These are phyloP conservation scores for Leptographium wingfieldii DNA, from an alignment of 2,329 filamentous ascomycete species.

Conservation along the genomic window DNA sequence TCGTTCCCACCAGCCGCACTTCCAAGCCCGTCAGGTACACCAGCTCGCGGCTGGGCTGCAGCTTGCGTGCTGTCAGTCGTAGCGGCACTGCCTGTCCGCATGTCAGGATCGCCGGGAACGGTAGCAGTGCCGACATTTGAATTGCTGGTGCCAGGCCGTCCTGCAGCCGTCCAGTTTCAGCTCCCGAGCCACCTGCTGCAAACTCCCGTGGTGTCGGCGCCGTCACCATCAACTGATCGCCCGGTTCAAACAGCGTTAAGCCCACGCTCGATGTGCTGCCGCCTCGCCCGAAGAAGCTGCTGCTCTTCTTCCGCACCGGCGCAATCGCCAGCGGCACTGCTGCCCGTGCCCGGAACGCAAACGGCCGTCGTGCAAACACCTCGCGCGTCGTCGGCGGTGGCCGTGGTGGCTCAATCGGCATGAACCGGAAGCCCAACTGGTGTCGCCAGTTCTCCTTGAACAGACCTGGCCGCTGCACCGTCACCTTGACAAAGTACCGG, in stretches of 20 bases:
- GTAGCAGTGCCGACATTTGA: conserved; percentile 55
- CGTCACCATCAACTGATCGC: not conserved
- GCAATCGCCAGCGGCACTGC: conserved; percentile 14
- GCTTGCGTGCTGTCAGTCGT: conserved; percentile 65
- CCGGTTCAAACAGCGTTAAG: not conserved
- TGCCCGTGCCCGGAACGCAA: conserved; percentile 34
- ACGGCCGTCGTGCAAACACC: conserved; percentile 67
- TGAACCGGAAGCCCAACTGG: conserved; percentile 62
- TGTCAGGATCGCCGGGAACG: conserved; percentile 76
- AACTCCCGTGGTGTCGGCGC: not conserved
- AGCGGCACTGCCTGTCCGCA: conserved; percentile 80
- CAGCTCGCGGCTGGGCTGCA: conserved; percentile 54
- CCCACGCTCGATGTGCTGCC: not conserved
- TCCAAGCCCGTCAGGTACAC: conserved; percentile 70
- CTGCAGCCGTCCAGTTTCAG: not conserved
- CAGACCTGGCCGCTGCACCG: conserved; percentile 73
- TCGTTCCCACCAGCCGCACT: conserved; percentile 69
- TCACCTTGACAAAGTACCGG: conserved; percentile 91
- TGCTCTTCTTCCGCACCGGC: conserved; percentile 35
- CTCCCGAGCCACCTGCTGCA: no score
- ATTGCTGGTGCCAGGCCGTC: not conserved
- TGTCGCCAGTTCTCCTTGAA: conserved; percentile 81
- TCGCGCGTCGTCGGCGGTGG: conserved; percentile 57
- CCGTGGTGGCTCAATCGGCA: conserved; percentile 84
- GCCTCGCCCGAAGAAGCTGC: conserved; percentile 16